Percentiles rank a stretch among this genome's conserved stretches.
phyloP scores from a whole-genome alignment of 495 filamentous ascomycete genomes.

The Platismatia glauca region DNA sequence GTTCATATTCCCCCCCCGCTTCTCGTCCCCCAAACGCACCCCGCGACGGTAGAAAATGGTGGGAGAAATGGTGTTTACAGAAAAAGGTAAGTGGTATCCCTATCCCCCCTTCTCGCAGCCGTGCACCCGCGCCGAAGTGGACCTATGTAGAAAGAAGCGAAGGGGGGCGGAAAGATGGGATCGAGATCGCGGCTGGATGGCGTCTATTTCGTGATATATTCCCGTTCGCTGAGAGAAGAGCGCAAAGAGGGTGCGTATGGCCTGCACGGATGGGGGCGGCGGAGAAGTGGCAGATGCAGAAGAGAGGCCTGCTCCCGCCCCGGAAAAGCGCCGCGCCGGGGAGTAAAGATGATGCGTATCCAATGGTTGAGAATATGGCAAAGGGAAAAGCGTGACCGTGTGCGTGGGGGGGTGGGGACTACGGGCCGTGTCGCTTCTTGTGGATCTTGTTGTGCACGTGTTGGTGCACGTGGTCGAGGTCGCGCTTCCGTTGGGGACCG shows the following conservation, averaged over 20 bases:
- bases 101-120: too few species aligned
- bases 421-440: conserved; percentile 19
- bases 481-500: conserved; percentile 8
- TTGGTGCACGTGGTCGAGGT: conserved; percentile 19
- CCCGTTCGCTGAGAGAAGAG: neutral
- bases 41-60: too few species aligned
- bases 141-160: too few species aligned
- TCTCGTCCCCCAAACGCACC: too few species aligned
- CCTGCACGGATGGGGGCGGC: neutral
- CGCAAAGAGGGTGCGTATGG: neutral
- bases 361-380: neutral
- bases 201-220: too few species aligned
- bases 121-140: too few species aligned
- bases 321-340: conserved; percentile 12
- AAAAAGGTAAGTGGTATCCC: too few species aligned
- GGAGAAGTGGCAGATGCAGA: neutral
- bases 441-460: conserved; percentile 22
- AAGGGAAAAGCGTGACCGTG: conserved; percentile 1
- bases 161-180: too few species aligned
- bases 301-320: conserved; percentile 12
- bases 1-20: too few species aligned
- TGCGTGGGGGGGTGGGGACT: neutral
- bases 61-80: too few species aligned
- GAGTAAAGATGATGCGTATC: neutral
- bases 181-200: too few species aligned